Evolutionary conservation across 768 basidiomycete genomes (phyloP), one percentile per base, ranked within the genome.

Genomic region (Boletellus ananas): DNA sequence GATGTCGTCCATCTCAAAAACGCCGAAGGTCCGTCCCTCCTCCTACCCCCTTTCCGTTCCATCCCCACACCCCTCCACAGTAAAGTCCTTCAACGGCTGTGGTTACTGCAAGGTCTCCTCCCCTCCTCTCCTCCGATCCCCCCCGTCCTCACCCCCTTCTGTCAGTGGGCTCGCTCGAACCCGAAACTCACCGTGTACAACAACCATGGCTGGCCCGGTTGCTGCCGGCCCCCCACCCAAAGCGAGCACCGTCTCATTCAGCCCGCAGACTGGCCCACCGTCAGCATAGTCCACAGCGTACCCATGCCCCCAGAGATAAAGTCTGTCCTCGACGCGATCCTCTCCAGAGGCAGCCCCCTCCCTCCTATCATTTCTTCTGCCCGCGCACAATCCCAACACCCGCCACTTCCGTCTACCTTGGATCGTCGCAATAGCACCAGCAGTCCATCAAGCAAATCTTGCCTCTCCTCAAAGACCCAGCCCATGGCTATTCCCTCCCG

Each of bases 121-220:
- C 45, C 43, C 45, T 54, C 34, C 46, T 51, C 47, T 46, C 40
- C 36, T 58, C 52, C 57, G 50, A 45, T 56, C 41, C 59, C 54
- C 49, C 41, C 57, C 54, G 58, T 52, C 60, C 59, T 65, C 62
- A 61, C 63, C 50, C 47, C 57, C 51, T 57, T 55, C 50, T 40
- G 44, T 52, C 35, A 90, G 89, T 90, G 87, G 88, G 86, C 87
- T 51, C 76, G 77, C 55, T 74, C 73, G 10, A 78, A 75, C 61
- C 80, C 79, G 50, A 83, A 82, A 62, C 70, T 71, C 45, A 69
- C 77, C 29, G 79, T 79, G 16, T 79, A 79, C 63, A 72, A 77
- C 63, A 92, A 91, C 59, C 79, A 78, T 31, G 90, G 90, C 18
- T 92, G 88, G 87, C 90, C 90, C 36, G 90, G 90, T 34, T 93